phyloP scores from a whole-genome alignment of 495 filamentous ascomycete genomes.

The Annulohypoxylon bovei region DNA sequence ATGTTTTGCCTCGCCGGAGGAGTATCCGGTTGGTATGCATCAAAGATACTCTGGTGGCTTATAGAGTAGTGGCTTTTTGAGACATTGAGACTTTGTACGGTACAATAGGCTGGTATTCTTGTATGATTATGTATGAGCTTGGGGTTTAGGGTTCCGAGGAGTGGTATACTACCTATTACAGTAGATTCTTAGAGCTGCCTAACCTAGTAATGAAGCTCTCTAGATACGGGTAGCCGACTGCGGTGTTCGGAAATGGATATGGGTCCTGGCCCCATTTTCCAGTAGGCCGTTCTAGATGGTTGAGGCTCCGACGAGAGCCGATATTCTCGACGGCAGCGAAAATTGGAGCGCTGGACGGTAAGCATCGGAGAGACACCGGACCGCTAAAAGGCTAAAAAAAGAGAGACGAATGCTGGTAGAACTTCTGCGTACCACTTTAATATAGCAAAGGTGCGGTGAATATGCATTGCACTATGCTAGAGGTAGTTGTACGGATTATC shows the following conservation, averaged over 20 bases:
- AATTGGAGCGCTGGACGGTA: conserved; percentile 31
- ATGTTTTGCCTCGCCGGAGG: conserved; percentile 31
- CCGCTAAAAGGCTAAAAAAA: conserved; percentile 13
- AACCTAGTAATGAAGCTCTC: conserved; percentile 8
- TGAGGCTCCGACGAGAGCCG: conserved; percentile 37
- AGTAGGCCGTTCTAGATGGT: conserved; percentile 21
- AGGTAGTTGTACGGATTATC: conserved; percentile 21
- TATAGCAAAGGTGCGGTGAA: conserved; percentile 22
- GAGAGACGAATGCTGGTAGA: background rate
- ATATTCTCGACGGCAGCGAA: conserved; percentile 25
- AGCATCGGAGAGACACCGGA: conserved; percentile 33
- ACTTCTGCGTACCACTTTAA: conserved; percentile 16
- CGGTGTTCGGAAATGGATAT: conserved; percentile 35
- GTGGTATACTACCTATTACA: background rate
- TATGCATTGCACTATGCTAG: conserved; percentile 9
- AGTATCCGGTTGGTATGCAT: conserved; percentile 26
- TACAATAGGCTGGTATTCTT: conserved; percentile 25
- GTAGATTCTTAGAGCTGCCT: conserved; percentile 10
- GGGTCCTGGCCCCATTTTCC: conserved; percentile 16
- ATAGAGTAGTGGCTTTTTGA: background rate
- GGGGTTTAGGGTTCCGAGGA: background rate
- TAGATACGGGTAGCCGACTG: conserved; percentile 6
- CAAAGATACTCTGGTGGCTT: conserved; percentile 24
- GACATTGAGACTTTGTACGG: background rate
- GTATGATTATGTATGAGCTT: conserved; percentile 5